Evolutionary conservation across 192 early-diverging fungal genomes (phyloP), one percentile per base, ranked within the genome.

Genomic region (Podila clonocystis): DNA sequence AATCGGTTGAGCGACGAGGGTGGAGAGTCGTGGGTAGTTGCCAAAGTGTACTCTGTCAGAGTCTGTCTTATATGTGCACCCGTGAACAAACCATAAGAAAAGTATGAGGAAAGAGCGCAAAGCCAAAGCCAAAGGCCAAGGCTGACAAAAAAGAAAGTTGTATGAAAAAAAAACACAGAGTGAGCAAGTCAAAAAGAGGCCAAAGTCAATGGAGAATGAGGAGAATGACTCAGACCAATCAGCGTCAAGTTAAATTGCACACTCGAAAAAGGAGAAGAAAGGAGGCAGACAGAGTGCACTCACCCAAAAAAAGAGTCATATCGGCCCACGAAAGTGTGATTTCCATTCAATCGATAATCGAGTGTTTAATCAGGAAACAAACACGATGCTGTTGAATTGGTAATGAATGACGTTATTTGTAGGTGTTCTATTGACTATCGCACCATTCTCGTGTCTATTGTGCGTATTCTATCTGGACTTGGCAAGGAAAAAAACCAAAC

Each of bases 221-320:
- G 64, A 65, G 19, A 31, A 63, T 63, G 62, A 63, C 62, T 63
- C 62, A 65, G 26, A 77, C 75, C 68, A 77, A 77, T 77, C 75
- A 77, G 48, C 60, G 50, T 20, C 58, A 20, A 77, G 75, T 48
- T 63, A 49, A 28, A 55, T 55, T 55, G 52, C 52, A 55, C 52
- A 55, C 24, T 55, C 24, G 52, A 55, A 55, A 55, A 55, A 5
- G 52, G 52, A 55, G 52, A 26, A 9, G n/a, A 26, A 8, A 26
- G 52, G 52, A 55, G 41, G 9, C 36, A 38, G 36, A 38, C 36
- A 38, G 36, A 38, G 36, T 38, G 36, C 36, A 9, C 31, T 31
- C 31, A 5, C n/a, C 31, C 31, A 31, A 31, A 45, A 45, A 45
- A 45, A 12, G 41, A 45, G 41, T 45, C 41, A 45, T 45, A 45